Percentiles rank a stretch among this genome's conserved stretches.
phyloP scores from a whole-genome alignment of 129 eudicot species.

The Erigeron canadensis region DNA sequence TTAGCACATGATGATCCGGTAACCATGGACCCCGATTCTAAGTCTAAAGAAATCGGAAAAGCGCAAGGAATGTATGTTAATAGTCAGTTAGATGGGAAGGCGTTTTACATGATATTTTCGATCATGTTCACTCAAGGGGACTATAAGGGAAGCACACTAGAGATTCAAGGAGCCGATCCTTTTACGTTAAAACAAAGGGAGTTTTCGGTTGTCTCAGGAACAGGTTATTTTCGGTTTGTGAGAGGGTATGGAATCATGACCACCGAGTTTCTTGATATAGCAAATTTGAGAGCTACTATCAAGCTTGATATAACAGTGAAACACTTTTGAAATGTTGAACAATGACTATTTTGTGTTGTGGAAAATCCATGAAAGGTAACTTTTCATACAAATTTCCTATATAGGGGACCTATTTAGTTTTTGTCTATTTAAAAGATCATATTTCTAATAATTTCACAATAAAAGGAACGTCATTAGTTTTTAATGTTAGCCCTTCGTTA shows the following conservation, averaged over 20 bases:
- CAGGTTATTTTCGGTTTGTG: conserved; percentile 52
- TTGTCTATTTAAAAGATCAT: too few relatives aligned
- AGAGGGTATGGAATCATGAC: conserved; percentile 61
- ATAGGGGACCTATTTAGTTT: too few relatives aligned
- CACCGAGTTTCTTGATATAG: conserved; percentile 51
- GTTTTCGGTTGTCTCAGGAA: conserved; percentile 61
- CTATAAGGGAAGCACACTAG: conserved; percentile 53
- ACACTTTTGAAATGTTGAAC: conserved; percentile 32
- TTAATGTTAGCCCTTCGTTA: too few relatives aligned
- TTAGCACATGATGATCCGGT: conserved; percentile 49
- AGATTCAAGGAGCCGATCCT: conserved; percentile 59
- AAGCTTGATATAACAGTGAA: conserved; percentile 52
- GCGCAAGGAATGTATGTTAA: conserved; percentile 65
- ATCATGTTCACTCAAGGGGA: conserved; percentile 48
- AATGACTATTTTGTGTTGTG: too few relatives aligned
- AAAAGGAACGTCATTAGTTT: too few relatives aligned
- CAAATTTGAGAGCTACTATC: conserved; percentile 46
- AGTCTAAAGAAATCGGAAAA: conserved; percentile 44
- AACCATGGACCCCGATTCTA: conserved; percentile 40
- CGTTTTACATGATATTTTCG: conserved; percentile 47
- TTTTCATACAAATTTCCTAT: too few relatives aligned
- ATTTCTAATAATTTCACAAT: too few relatives aligned
- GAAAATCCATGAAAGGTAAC: too few relatives aligned
- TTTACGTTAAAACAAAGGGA: conserved; percentile 52
- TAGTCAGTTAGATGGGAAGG: conserved; percentile 57